These are phyloP conservation scores for Yamadazyma paraphyllophila DNA, from an alignment of 805 yeast genomes.

Conservation along the genomic window DNA sequence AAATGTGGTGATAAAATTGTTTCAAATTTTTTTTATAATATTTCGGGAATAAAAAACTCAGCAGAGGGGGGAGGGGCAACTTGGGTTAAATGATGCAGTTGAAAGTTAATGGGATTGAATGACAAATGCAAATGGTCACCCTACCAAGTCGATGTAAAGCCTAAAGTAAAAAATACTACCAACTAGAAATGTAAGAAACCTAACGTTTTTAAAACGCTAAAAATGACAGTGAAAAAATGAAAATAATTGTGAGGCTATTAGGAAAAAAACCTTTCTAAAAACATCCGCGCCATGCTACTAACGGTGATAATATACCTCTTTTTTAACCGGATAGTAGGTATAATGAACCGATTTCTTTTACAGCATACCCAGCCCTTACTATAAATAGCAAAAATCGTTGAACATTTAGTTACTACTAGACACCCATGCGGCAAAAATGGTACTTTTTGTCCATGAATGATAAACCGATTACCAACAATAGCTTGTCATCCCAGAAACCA, in stretches of 20 bases:
- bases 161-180: not conserved
- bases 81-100: not conserved
- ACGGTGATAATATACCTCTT: not conserved
- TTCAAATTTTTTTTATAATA: not conserved
- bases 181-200: not conserved
- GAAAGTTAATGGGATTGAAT: not conserved
- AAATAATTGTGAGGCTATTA: conserved; percentile 1
- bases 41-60: not conserved
- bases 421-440: too few species aligned
- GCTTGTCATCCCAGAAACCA: not conserved
- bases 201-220: not conserved
- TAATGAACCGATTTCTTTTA: not conserved
- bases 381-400: not conserved
- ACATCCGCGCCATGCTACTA: not conserved
- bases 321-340: not conserved
- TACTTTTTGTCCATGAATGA: too few species aligned
- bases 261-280: not conserved
- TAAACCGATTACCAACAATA: not conserved
- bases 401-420: not conserved
- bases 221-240: not conserved
- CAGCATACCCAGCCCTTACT: not conserved
- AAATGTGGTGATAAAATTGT: conserved; percentile 3
- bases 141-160: not conserved
- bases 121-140: not conserved
- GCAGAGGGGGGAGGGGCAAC: not conserved